These are phyloP conservation scores for Rhizopogon vinicolor DNA, from an alignment of 768 basidiomycete species.

Conservation along the genomic window DNA sequence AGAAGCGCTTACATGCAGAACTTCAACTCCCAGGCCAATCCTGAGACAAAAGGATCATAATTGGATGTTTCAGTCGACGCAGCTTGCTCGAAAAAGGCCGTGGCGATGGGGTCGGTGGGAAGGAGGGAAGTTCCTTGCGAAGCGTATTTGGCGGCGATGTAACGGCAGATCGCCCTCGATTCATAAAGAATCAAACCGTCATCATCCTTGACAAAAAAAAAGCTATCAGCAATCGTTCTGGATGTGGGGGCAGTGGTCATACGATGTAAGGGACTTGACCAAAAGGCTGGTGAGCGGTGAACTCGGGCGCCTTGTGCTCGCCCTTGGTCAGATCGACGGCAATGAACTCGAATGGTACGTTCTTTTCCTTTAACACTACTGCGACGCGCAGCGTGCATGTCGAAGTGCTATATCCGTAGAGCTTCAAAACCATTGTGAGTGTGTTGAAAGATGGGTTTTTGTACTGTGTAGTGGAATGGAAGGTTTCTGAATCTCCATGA, in stretches of 20 bases:
- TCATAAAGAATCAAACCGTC: conserved; percentile 41
- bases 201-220: conserved; percentile 19
- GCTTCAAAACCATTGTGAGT: conserved; percentile 14
- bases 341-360: conserved; percentile 49
- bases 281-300: conserved; percentile 51
- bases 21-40: conserved; percentile 39
- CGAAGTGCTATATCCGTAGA: conserved; percentile 23
- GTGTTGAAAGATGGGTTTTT: not conserved
- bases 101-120: conserved; percentile 29
- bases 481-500: not conserved
- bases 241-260: not conserved
- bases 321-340: conserved; percentile 35
- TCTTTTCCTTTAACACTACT: conserved; percentile 46
- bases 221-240: not conserved
- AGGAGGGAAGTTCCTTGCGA: conserved; percentile 30
- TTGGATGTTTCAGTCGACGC: conserved; percentile 45
- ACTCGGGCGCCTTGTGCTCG: conserved; percentile 44
- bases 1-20: conserved; percentile 37
- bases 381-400: conserved; percentile 51
- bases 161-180: conserved; percentile 37
- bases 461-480: not conserved
- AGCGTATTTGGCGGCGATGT: conserved; percentile 35
- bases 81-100: conserved; percentile 49
- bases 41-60: conserved; percentile 42
- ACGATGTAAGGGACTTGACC: conserved; percentile 39